These are phyloP conservation scores for Sporormia fimetaria DNA, from an alignment of 495 filamentous ascomycete genomes.

Conservation along the genomic window DNA sequence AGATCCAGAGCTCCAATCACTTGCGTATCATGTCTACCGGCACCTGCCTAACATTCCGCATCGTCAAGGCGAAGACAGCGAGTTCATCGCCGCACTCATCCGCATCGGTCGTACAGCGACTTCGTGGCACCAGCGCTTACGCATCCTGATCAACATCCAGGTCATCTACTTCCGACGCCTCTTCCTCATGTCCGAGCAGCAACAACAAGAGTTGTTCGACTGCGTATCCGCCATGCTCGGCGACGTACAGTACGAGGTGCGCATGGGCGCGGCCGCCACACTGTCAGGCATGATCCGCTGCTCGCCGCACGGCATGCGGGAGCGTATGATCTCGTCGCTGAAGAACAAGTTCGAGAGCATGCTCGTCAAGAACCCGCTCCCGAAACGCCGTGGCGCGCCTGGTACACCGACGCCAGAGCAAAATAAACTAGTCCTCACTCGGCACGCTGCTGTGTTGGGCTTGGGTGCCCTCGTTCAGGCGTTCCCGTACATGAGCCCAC, in stretches of 20 bases:
- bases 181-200: constrained; percentile 70
- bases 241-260: constrained; percentile 86
- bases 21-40: constrained; percentile 95
- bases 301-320: constrained; percentile 72
- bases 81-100: constrained; percentile 76
- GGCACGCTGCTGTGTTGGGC: constrained; percentile 87
- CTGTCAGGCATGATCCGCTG: constrained; percentile 97
- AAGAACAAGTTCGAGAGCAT: constrained; percentile 69
- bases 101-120: constrained; percentile 74
- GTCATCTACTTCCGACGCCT: constrained; percentile 96
- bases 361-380: constrained; percentile 70
- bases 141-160: constrained; percentile 98
- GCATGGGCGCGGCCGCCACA: constrained; percentile 81
- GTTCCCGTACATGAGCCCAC: constrained; percentile 93
- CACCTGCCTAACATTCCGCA: constrained; percentile 95
- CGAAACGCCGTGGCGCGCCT: constrained; percentile 46
- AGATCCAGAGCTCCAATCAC: constrained; percentile 85
- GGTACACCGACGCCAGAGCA: constrained; percentile 73
- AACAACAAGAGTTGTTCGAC: constrained; percentile 72
- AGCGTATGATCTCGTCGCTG: constrained; percentile 59
- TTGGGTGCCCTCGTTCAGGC: constrained; percentile 85
- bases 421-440: constrained; percentile 61
- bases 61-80: constrained; percentile 67
- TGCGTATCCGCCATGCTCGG: constrained; percentile 89
- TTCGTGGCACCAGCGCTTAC: constrained; percentile 93